A percentile compares a stretch with the other conserved stretches of the same genome.
Conservation (phyloP, 1,284 basidiomycete genomes). For the Trichosporon asahii region DNA sequence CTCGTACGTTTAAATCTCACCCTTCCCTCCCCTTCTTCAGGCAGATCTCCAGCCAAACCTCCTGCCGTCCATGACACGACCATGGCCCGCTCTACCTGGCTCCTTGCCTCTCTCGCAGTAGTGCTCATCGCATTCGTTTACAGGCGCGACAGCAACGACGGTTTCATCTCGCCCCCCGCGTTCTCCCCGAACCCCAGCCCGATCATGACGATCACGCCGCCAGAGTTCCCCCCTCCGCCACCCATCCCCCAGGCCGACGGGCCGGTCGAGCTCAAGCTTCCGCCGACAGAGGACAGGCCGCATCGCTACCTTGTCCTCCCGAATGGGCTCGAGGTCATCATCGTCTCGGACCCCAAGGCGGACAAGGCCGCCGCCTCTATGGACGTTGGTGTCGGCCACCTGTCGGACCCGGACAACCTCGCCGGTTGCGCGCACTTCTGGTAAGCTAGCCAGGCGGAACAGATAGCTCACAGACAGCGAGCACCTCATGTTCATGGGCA, state of each 20-base stretch:
- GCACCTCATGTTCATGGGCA: slow-evolving; percentile 84
- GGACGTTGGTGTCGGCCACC: slow-evolving; percentile 91
- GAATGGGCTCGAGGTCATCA: slow-evolving; percentile 81
- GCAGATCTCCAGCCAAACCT: not conserved
- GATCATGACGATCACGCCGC: slow-evolving; percentile 13
- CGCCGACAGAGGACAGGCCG: slow-evolving; percentile 68
- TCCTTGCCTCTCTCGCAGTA: not conserved
- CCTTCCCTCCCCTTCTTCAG: not conserved
- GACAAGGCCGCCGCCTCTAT: slow-evolving; percentile 95
- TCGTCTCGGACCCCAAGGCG: slow-evolving; percentile 80
- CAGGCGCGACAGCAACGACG: not conserved
- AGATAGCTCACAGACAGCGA: slow-evolving; percentile 68
- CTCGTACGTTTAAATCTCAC: not conserved
- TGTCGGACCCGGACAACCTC: slow-evolving; percentile 80
- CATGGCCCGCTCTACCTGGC: not conserved
- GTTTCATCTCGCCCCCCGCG: not conserved
- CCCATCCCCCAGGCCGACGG: slow-evolving; percentile 42
- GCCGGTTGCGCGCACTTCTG: slow-evolving; percentile 52
- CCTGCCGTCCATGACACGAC: not conserved
- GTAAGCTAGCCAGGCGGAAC: slow-evolving; percentile 24
- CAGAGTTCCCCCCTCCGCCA: slow-evolving; percentile 33
- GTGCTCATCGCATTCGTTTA: slow-evolving; percentile 6
- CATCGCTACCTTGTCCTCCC: slow-evolving; percentile 77
- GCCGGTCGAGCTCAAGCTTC: slow-evolving; percentile 58
- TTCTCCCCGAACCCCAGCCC: not conserved